Evolutionary conservation across 768 basidiomycete genomes (phyloP).

Genomic region (Pisolithus tinctorius): DNA sequence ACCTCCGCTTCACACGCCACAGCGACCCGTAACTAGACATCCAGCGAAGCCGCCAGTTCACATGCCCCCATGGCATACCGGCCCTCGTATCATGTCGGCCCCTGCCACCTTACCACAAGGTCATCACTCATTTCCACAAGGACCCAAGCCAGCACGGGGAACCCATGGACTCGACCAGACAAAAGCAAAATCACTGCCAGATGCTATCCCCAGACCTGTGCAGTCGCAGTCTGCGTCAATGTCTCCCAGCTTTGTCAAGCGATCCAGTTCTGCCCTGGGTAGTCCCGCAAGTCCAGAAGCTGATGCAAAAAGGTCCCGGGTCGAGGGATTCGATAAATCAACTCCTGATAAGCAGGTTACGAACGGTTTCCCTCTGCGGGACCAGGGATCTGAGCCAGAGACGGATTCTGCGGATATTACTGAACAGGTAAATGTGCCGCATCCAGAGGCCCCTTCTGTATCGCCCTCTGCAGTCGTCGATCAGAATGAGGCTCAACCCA

Average conservation of each 20-base stretch:
- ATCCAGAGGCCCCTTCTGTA: background rate
- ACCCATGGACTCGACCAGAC: background rate
- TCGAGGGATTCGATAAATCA: conserved; percentile 5
- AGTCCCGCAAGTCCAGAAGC: conserved; percentile 4
- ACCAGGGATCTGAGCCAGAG: background rate
- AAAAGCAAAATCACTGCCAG: background rate
- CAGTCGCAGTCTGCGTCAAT: conserved; percentile 1
- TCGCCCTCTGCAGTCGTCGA: background rate
- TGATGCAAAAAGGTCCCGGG: conserved; percentile 16
- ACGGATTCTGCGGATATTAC: background rate
- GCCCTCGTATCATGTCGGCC: conserved; percentile 4
- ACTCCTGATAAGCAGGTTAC: background rate
- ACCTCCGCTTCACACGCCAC: background rate
- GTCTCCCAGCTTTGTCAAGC: conserved; percentile 7
- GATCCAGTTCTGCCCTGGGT: conserved; percentile 10
- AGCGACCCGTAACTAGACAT: background rate
- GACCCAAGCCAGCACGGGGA: background rate
- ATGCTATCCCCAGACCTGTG: background rate
- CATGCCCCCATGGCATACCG: conserved; percentile 1
- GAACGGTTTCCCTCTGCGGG: background rate
- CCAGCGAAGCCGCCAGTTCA: background rate
- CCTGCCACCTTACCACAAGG: conserved; percentile 1
- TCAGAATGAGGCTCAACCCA: background rate
- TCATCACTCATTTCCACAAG: conserved; percentile 1
- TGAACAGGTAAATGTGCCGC: background rate